A percentile compares a stretch with the other conserved stretches of the same genome.
Conservation (phyloP, 345 rosid species). For the Citrus maxima region DNA sequence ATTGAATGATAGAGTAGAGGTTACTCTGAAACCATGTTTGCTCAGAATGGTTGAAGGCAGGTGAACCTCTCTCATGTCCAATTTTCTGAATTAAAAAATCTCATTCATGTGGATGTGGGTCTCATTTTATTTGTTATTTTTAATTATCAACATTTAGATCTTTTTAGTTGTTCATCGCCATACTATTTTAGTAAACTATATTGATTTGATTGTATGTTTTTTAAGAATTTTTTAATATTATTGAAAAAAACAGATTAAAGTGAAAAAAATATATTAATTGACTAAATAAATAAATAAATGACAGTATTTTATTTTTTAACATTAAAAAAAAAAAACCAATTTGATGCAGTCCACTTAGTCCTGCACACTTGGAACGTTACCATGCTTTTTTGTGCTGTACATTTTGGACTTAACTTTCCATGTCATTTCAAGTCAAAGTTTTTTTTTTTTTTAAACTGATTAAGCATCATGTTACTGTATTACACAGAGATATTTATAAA, state of each 20-base stretch:
- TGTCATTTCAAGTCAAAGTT: no score
- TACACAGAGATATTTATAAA: no score
- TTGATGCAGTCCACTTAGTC: not conserved
- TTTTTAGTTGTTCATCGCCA: no score
- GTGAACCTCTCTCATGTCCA: slow-evolving; percentile 21
- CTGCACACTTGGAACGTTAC: not conserved
- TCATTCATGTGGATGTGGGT: no score
- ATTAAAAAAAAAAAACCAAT: not conserved
- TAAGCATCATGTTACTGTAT: no score
- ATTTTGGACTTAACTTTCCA: no score
- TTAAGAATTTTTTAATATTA: not conserved
- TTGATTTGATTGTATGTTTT: no score
- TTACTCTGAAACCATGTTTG: slow-evolving; percentile 45
- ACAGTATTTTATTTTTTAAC: not conserved
- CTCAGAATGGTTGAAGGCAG: slow-evolving; percentile 65
- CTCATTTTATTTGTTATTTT: no score
- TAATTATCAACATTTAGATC: no score
- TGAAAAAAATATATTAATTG: not conserved
- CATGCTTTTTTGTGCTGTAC: not conserved
- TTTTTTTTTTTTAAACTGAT: no score
- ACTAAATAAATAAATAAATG: not conserved
- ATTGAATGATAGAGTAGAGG: slow-evolving; percentile 55
- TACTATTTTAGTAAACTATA: no score
- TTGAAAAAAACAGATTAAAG: not conserved
- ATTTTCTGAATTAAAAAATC: no score